phyloP scores from a whole-genome alignment of 1,139 yeast species.

The Suhomyces ambrosiae region DNA sequence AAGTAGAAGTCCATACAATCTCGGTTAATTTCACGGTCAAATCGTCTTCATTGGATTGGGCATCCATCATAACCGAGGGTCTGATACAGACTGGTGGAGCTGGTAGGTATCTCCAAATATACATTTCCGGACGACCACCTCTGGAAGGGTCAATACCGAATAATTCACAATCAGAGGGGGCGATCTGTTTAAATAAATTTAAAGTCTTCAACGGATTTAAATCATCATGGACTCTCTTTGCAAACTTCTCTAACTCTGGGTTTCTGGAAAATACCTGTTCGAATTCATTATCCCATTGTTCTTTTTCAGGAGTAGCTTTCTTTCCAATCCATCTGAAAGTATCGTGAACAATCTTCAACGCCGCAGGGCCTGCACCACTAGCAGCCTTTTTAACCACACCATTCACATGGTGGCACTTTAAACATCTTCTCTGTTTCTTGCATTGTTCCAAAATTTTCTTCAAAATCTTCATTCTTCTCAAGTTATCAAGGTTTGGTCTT shows the following conservation, averaged over 20 bases:
- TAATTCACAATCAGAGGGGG: conserved; percentile 87
- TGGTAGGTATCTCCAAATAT: conserved; percentile 94
- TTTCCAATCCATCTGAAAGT: conserved; percentile 96
- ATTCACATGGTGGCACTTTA: conserved; percentile 82
- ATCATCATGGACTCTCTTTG: conserved; percentile 89
- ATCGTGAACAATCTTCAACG: conserved; percentile 92
- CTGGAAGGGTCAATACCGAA: conserved; percentile 85
- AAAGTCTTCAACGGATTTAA: conserved; percentile 89
- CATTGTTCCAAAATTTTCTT: conserved; percentile 88
- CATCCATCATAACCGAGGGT: conserved; percentile 95
- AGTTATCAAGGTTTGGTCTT: conserved; percentile 86
- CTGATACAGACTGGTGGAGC: conserved; percentile 99
- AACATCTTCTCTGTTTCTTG: conserved; percentile 90
- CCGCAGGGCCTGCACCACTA: conserved; percentile 86
- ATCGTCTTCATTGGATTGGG: conserved; percentile 95
- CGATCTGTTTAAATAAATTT: conserved; percentile 81
- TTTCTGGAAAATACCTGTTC: conserved; percentile 67
- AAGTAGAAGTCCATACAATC: conserved; percentile 92
- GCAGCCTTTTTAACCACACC: conserved; percentile 99
- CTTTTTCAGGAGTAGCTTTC: conserved; percentile 82
- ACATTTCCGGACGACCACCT: conserved; percentile 95
- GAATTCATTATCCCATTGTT: conserved; percentile 83
- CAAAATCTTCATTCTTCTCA: conserved; percentile 86
- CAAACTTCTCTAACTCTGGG: conserved; percentile 88
- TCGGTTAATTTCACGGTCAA: conserved; percentile 94